A percentile compares a stretch with the other conserved stretches of the same genome.
phyloP scores from a whole-genome alignment of 495 filamentous ascomycete species.

The Aspergillus panamensis region DNA sequence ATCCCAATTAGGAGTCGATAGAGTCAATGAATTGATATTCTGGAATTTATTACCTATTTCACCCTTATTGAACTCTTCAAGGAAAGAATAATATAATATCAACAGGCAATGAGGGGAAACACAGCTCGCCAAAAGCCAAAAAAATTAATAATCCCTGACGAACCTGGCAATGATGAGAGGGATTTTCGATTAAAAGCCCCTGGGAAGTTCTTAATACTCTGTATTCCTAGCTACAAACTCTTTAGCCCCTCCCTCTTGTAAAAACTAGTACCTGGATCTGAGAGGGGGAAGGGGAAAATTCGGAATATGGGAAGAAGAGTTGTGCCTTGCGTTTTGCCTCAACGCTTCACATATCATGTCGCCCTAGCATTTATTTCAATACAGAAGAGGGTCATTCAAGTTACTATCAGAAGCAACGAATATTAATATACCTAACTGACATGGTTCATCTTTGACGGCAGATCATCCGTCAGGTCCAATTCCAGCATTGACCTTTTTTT shows the following conservation, averaged over 20 bases:
- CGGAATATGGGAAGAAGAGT: background rate
- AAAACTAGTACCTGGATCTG: background rate
- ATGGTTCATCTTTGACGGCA: slow-evolving; percentile 19
- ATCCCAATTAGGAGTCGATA: background rate
- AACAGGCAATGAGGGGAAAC: background rate
- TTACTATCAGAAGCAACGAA: slow-evolving; percentile 8
- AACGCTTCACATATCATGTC: background rate
- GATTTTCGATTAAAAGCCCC: background rate
- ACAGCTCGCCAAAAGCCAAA: slow-evolving; percentile 6
- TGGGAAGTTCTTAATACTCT: background rate
- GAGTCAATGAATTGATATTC: background rate
- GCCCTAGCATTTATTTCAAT: slow-evolving; percentile 8
- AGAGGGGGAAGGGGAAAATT: background rate
- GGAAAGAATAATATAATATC: background rate
- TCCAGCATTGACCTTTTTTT: background rate
- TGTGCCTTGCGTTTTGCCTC: slow-evolving; percentile 4
- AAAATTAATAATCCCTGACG: slow-evolving; percentile 16
- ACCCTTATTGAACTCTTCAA: background rate
- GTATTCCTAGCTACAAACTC: background rate
- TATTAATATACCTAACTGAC: background rate
- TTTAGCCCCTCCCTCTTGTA: background rate
- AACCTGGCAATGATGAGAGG: slow-evolving; percentile 11
- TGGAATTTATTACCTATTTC: background rate
- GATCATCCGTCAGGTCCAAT: slow-evolving; percentile 19
- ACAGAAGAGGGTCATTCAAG: background rate